Base-by-base conservation (phyloP, 2,329 filamentous ascomycete species). In the Pseudocercospora macadamiae region DNA sequence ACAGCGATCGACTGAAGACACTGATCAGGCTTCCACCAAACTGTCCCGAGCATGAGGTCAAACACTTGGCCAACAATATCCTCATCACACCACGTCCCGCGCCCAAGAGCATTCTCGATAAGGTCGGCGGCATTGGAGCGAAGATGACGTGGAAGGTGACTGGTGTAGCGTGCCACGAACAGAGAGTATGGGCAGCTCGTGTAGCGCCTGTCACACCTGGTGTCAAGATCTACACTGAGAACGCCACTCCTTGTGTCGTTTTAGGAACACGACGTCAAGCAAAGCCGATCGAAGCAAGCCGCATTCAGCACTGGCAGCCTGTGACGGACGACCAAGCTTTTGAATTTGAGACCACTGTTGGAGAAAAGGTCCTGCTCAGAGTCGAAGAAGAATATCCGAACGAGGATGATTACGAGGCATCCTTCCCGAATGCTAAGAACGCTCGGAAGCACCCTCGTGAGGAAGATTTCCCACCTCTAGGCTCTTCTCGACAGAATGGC, bases 1-100 rank as follows among this genome's bases (percentile, higher is more conserved):
- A 95, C 73, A 88, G 88, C 2, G 84, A 89, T 69, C 86, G 84
- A 55, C 80, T 97, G 34, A 83, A 90, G 56, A 82, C 83, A 4
- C 81, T 96, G n/a, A 86, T 87, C 26, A 75, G 86, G 52, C 78
- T 91, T 18, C 88, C 88, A 3, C 70, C 79, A 3, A 82, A 83
- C 58, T 77, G 86, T 54, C 80, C 86, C 25, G 86, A 89, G 51
- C 82, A 84, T 53, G 90, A 96, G 52, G 79, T 96, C 64, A 91
- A 90, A 64, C 85, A 87, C 62, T 87, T 96, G 68, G 93, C 89
- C 45, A 96, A 96, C 76, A 93, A 89, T 74, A 93, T 99, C 67
- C 83, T 97, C 68, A 97, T 99, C 71, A 89, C 89, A 34, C 88
- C 91, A 1, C 87, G 89, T 9, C 86, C 89, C 0, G 90, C 89